phyloP scores from a whole-genome alignment of 306 rosid species.

The Gynostemma pentaphyllum region DNA sequence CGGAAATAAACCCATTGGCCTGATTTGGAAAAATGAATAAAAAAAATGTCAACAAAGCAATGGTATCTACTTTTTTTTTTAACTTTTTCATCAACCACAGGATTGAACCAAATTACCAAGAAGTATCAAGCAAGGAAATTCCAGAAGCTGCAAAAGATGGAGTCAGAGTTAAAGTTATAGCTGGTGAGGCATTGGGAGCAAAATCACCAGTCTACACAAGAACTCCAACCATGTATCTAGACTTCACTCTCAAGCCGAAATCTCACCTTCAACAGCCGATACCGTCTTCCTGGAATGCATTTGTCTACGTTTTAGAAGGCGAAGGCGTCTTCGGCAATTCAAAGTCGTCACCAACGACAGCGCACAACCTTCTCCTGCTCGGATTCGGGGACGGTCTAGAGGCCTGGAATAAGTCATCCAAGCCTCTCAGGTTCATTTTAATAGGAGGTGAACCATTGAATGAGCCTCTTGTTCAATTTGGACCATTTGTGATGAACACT shows the following conservation, averaged over 20 bases:
- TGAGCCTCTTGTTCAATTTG: slow-evolving; percentile 68
- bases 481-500: slow-evolving; percentile 98
- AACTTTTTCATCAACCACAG: slow-evolving; percentile 18
- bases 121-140: slow-evolving; percentile 61
- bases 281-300: slow-evolving; percentile 78
- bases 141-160: slow-evolving; percentile 62
- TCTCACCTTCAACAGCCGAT: slow-evolving; percentile 57
- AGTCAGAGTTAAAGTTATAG: slow-evolving; percentile 68
- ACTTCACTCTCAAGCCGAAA: slow-evolving; percentile 74
- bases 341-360: slow-evolving; percentile 27
- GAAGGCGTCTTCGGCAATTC: slow-evolving; percentile 66
- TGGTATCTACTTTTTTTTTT: background rate
- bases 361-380: slow-evolving; percentile 74
- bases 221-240: slow-evolving; percentile 91
- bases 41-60: too few relatives aligned
- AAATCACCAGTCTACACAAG: slow-evolving; percentile 79
- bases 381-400: slow-evolving; percentile 74
- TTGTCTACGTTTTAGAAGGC: slow-evolving; percentile 78
- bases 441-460: slow-evolving; percentile 85
- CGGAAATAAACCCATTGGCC: too few relatives aligned
- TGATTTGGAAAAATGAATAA: too few relatives aligned
- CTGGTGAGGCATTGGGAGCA: slow-evolving; percentile 82
- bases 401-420: slow-evolving; percentile 69
- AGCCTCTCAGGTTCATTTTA: slow-evolving; percentile 54
- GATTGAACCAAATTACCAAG: slow-evolving; percentile 94